Evolutionary conservation across 306 rosid species (phyloP), one percentile per base, ranked within the genome.

Genomic region (Vigna reflexopilosa): DNA sequence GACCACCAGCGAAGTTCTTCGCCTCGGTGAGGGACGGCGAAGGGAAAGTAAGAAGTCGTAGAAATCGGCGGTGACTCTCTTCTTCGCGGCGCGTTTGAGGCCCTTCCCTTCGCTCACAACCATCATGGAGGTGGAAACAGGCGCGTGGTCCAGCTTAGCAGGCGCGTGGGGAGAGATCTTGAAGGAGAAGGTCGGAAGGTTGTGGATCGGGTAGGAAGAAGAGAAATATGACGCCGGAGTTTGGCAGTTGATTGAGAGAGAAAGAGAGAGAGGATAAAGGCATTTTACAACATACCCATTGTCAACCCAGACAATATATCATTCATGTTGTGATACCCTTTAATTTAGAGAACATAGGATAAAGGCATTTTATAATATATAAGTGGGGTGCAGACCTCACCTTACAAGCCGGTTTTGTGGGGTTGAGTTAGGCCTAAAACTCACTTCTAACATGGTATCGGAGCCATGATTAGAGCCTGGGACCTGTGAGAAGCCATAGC

Each of bases 291-390:
- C 92, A 4, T 87, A 96, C 98, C 96, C 91, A 10, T 86, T 91
- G 82, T 93, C 99, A 50, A 89, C 94, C 83, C 93, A 86, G 5
- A 98, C 98, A 96, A 86, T 96, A 98, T 78, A 90, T 15, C 96
- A 96, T 91, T 86, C 98, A 98, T 19, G 98, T 94, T 51, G 99
- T 79, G 73, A 96, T 83, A 48, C 94, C 98, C 91, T 96, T 96
- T 75, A 98, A 88, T 17, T 52, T 94, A 81, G 99, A 93, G 78
- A 96, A 93, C 66, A 93, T 93, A 30, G 99, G 89, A 73, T 93
- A 96, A 77, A 96, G 99, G 84, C 93, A 17, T 17, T 17, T 17
- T 17, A 17, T 17, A 17, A 17, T 17, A 17, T 17, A 17, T 17
- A 17, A 17, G 19, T 17, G 19, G 19, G 19, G 19, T 17, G 19